These are phyloP conservation scores for Hypocrella siamensis DNA, from an alignment of 2,329 filamentous ascomycete species.

Conservation along the genomic window DNA sequence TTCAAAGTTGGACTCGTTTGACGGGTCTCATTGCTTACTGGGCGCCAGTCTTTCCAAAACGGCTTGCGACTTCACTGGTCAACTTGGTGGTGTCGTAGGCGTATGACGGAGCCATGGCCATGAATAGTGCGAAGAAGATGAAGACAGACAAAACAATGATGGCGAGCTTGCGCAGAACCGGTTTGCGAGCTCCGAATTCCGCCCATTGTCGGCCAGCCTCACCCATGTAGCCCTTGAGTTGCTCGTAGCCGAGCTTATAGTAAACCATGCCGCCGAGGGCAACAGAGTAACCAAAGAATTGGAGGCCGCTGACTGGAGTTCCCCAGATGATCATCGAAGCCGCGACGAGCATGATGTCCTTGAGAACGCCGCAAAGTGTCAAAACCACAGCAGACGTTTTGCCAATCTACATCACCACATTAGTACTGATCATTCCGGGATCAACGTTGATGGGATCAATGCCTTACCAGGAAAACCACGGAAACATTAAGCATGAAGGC, in stretches of 20 bases:
- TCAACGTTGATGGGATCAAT: conserved; percentile 6
- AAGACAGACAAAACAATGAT: conserved; percentile 49
- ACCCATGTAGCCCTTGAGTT: conserved; percentile 63
- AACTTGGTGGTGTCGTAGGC: conserved; percentile 37
- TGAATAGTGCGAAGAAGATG: conserved; percentile 54
- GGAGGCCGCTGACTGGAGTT: conserved; percentile 56
- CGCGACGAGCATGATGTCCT: conserved; percentile 70
- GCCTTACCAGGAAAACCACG: conserved; percentile 63
- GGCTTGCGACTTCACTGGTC: conserved; percentile 30
- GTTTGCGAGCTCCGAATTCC: conserved; percentile 66
- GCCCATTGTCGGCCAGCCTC: conserved; percentile 67
- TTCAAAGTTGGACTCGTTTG: no score
- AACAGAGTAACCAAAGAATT: conserved; percentile 74
- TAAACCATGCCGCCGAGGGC: conserved; percentile 62
- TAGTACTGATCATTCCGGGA: not conserved
- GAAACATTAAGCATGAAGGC: conserved; percentile 75
- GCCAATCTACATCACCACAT: conserved; percentile 45
- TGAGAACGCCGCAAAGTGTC: conserved; percentile 75
- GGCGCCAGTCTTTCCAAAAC: conserved; percentile 24
- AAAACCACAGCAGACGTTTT: conserved; percentile 77
- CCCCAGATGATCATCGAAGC: conserved; percentile 73
- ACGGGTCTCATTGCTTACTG: no score
- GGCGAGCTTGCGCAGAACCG: conserved; percentile 62
- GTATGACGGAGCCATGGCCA: conserved; percentile 47
- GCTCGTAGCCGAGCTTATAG: conserved; percentile 75